Percentiles rank a stretch among this genome's conserved stretches.
Evolutionary conservation across 1,284 basidiomycete species (phyloP).

Genomic region (Bjerkandera adusta): DNA sequence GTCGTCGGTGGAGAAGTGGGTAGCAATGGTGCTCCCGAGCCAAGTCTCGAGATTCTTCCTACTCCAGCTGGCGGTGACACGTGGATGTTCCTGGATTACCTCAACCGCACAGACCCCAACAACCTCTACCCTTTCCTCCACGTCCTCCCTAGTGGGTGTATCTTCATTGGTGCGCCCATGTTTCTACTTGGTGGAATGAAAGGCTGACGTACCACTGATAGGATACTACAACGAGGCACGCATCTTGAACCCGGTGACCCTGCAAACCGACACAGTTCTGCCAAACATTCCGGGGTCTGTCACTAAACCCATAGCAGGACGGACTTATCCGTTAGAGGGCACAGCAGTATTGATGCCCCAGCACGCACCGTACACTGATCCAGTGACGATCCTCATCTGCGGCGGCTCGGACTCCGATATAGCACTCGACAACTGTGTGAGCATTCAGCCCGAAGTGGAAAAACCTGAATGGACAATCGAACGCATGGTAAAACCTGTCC

Average conservation of each 20-base stretch:
- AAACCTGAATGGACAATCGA: slow-evolving; percentile 66
- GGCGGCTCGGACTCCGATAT: slow-evolving; percentile 64
- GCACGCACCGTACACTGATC: slow-evolving; percentile 66
- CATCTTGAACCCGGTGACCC: slow-evolving; percentile 64
- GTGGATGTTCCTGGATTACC: slow-evolving; percentile 40
- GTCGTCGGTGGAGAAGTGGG: slow-evolving; percentile 73
- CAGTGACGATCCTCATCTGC: slow-evolving; percentile 68
- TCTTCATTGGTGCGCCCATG: slow-evolving; percentile 57
- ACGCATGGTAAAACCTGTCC: slow-evolving; percentile 53
- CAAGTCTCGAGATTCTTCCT: slow-evolving; percentile 62
- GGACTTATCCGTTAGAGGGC: slow-evolving; percentile 78
- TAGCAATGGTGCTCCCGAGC: slow-evolving; percentile 62
- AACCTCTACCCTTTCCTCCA: slow-evolving; percentile 78
- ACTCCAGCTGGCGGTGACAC: slow-evolving; percentile 38
- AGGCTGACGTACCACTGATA: slow-evolving; percentile 23
- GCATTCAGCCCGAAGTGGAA: slow-evolving; percentile 56
- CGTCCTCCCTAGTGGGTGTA: slow-evolving; percentile 59
- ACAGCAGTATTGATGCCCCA: slow-evolving; percentile 69
- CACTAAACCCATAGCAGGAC: slow-evolving; percentile 68
- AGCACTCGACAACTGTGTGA: slow-evolving; percentile 71
- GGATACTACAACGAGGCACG: slow-evolving; percentile 79
- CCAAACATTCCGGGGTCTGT: slow-evolving; percentile 76
- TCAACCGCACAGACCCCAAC: slow-evolving; percentile 66
- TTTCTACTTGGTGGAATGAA: no score
- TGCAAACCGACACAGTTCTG: slow-evolving; percentile 54